Evolutionary conservation across 768 basidiomycete genomes (phyloP), one percentile per base, ranked within the genome.

Genomic region (Pulveroboletus frians): DNA sequence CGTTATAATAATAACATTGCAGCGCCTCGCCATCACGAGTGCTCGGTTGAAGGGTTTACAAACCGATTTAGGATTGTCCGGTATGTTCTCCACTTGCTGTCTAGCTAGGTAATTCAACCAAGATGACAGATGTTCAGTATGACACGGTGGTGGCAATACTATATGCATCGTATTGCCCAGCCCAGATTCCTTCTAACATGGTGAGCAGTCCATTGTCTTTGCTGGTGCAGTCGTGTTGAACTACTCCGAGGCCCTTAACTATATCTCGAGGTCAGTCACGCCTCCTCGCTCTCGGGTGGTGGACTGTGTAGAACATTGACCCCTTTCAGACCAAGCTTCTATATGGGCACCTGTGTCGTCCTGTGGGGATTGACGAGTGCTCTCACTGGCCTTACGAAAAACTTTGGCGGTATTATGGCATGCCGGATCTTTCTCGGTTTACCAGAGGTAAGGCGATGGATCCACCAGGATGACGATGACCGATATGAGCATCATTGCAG

Each of bases 311-410:
- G 26, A 10, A 14, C 26, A 11, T 38, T 17, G 27, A 3, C 1
- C 31, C 14, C 20, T 17, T 53, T 18, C 46, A 83, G 83, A 41
- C 84, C 85, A 1, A 79, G 81, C 0, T 62, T 76, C 43, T 85
- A 82, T 59, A 83, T 87, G 6, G 79, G 81, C 5, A 53, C 59
- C 23, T 85, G 83, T 53, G 78, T 82, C 13, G 68, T 80, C 23
- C 49, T 78, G 4, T 87, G 85, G 84, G 84, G 84, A 1, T 50
- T 83, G 26, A 81, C 78, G 4, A 84, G 81, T 42, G 69, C 76
- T 8, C 65, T 84, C 39, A 85, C 83, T 27, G 84, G 83, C 6
- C 77, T 79, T 5, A 79, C 83, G 0, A 69, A 72, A 40, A 77
- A 76, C 60, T 83, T 77, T 43, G 64, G 69, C 14, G 81, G 79